Percentiles rank a stretch among this genome's conserved stretches.
Conservation (phyloP, 768 basidiomycete species). For the Pleurotus tuoliensis region DNA sequence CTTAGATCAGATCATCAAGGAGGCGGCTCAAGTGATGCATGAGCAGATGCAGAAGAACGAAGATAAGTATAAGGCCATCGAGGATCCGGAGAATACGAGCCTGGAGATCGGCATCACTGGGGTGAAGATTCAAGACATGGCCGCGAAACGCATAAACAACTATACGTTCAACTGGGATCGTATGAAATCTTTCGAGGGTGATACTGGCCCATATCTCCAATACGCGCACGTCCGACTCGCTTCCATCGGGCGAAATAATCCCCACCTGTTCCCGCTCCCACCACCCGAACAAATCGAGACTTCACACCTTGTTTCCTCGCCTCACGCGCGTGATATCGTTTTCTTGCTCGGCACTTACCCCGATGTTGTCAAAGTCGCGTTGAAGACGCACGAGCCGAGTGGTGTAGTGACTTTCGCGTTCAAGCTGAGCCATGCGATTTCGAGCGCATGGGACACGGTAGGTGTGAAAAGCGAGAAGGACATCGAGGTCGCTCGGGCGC, state of each 20-base stretch:
- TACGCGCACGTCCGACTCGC: slow-evolving; percentile 93
- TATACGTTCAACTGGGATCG: slow-evolving; percentile 94
- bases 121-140: slow-evolving; percentile 98
- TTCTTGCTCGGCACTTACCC: slow-evolving; percentile 90
- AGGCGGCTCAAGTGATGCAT: slow-evolving; percentile 87
- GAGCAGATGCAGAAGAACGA: slow-evolving; percentile 95
- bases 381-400: slow-evolving; percentile 84
- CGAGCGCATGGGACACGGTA: slow-evolving; percentile 88
- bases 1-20: slow-evolving; percentile 87
- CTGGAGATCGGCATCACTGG: slow-evolving; percentile 90
- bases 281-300: slow-evolving; percentile 65
- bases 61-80: slow-evolving; percentile 85
- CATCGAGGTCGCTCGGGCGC: slow-evolving; percentile 70
- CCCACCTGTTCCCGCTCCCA: slow-evolving; percentile 77
- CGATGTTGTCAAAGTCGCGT: slow-evolving; percentile 82
- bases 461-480: slow-evolving; percentile 83
- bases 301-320: slow-evolving; percentile 58
- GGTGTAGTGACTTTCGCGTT: slow-evolving; percentile 91
- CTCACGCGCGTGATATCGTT: slow-evolving; percentile 78
- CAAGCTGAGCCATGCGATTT: slow-evolving; percentile 82
- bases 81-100: slow-evolving; percentile 77
- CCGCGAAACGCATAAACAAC: slow-evolving; percentile 91
- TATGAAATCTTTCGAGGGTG: slow-evolving; percentile 94
- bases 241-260: slow-evolving; percentile 90
- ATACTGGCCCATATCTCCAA: slow-evolving; percentile 94